A percentile compares a stretch with the other conserved stretches of the same genome.
Conservation (phyloP, 2,329 filamentous ascomycete genomes). For the Proliferodiscus dingleyae region DNA sequence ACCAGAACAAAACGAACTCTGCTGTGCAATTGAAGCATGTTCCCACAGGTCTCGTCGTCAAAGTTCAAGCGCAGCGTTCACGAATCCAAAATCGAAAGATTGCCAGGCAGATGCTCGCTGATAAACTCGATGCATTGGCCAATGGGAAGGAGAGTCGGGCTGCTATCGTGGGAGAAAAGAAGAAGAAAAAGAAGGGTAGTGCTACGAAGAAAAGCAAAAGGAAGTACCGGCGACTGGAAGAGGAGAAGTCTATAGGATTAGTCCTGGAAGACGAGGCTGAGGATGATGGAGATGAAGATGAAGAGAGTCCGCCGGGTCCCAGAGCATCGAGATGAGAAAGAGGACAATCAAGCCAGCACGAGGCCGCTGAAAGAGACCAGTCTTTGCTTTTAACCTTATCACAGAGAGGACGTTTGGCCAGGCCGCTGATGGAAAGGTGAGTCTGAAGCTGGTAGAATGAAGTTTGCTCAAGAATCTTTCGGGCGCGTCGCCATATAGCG, state of each 20-base stretch:
- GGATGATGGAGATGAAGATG: conserved; percentile 18
- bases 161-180: conserved; percentile 57
- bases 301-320: background rate
- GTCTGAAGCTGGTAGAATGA: background rate
- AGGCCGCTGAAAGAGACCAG: background rate
- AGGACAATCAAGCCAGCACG: background rate
- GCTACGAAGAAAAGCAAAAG: conserved; percentile 74
- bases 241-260: conserved; percentile 16
- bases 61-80: conserved; percentile 87
- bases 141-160: conserved; percentile 67
- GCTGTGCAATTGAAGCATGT: conserved; percentile 89
- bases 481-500: too few relatives aligned
- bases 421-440: too few relatives aligned
- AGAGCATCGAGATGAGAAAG: background rate
- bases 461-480: too few relatives aligned
- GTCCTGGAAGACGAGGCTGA: conserved; percentile 1
- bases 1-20: conserved; percentile 88
- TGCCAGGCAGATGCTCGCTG: conserved; percentile 63
- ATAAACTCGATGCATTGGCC: conserved; percentile 57
- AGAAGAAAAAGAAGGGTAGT: conserved; percentile 68
- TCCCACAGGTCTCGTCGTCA: conserved; percentile 87
- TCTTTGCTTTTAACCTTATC: too few relatives aligned
- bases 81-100: conserved; percentile 82
- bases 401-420: too few relatives aligned
- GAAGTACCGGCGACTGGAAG: conserved; percentile 63